phyloP scores from a whole-genome alignment of 2,329 filamentous ascomycete species.

The Fusarium sp. region DNA sequence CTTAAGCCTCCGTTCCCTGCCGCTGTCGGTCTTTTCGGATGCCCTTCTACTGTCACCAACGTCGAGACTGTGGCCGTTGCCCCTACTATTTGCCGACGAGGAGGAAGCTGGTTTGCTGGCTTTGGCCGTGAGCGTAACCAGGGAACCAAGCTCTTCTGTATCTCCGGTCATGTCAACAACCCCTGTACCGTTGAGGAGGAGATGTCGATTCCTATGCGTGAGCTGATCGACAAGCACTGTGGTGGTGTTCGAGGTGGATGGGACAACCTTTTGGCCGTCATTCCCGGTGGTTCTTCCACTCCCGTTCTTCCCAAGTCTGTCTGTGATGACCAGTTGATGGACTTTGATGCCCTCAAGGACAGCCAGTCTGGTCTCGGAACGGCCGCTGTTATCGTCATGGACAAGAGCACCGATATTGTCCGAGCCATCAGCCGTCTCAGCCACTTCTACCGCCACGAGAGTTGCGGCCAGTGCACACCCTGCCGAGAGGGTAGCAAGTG shows the following conservation, averaged over 20 bases:
- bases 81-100: slow-evolving; percentile 94
- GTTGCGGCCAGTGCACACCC: slow-evolving; percentile 98
- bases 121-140: slow-evolving; percentile 97
- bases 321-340: slow-evolving; percentile 97
- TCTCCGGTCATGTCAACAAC: slow-evolving; percentile 99
- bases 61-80: slow-evolving; percentile 97
- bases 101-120: slow-evolving; percentile 89
- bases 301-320: slow-evolving; percentile 91
- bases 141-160: slow-evolving; percentile 98
- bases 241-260: slow-evolving; percentile 96
- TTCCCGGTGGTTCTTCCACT: slow-evolving; percentile 96
- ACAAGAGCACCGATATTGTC: slow-evolving; percentile 96
- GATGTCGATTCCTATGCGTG: slow-evolving; percentile 96
- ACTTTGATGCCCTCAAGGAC: slow-evolving; percentile 98
- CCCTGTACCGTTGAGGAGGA: slow-evolving; percentile 98
- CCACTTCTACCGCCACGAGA: slow-evolving; percentile 99
- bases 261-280: slow-evolving; percentile 96
- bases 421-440: slow-evolving; percentile 92
- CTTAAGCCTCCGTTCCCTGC: slow-evolving; percentile 99
- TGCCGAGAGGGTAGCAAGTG: slow-evolving; percentile 99
- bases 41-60: slow-evolving; percentile 97
- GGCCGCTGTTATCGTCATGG: slow-evolving; percentile 98
- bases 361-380: slow-evolving; percentile 97
- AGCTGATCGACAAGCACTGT: slow-evolving; percentile 98
- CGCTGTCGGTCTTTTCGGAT: slow-evolving; percentile 96